Base-by-base conservation (phyloP, 148 eudicot genomes). In the Nyssa sinensis region DNA sequence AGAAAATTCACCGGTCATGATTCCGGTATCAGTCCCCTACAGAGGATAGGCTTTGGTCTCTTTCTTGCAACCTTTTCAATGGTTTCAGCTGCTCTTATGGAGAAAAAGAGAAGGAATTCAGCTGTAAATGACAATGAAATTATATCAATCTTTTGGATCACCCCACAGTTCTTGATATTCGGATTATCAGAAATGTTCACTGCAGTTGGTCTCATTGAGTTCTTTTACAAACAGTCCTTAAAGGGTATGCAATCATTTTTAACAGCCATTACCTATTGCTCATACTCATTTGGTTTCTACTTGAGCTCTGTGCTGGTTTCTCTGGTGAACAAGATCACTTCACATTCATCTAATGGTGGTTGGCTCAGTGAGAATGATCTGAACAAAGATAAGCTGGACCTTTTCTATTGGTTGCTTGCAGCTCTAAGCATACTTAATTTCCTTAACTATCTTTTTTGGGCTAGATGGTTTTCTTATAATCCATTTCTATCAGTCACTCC, bases 171-270 rank as follows among this genome's bases (percentile, higher is more conserved):
- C 16, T 63, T 94, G 62, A 85, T 94, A 1, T 94, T 94, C 14
- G 98, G 98, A 28, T 21, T 94, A n/a, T 89, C 98, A 0, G 98
- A 94, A 63, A 94, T 94, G 98, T 67, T 94, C 13, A 94, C 98
- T 0, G 97, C 98, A 0, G 96, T 92, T 27, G 98, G 98, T 0
- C 73, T 94, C 1, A 86, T 94, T 35, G 98, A 94, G 76, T 94
- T 94, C 82, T 92, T 94, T 70, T 94, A 94, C 82, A 89, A 90
- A 57, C 98, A 94, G 57, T 77, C 87, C 0, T 68, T 88, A 0
- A 85, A 83, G 76, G 98, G 98, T 35, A 92, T 94, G 97, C 92
- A 88, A 32, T 66, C 96, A 6, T 92, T 92, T 62, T 75, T 89
- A 8, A 92, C 92, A 1, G 97, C 98, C 9, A 61, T 94, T 41